Percentiles rank a stretch among this genome's conserved stretches.
These are phyloP conservation scores for Colletotrichum truncatum DNA, from an alignment of 2,329 filamentous ascomycete genomes.

Conservation along the genomic window DNA sequence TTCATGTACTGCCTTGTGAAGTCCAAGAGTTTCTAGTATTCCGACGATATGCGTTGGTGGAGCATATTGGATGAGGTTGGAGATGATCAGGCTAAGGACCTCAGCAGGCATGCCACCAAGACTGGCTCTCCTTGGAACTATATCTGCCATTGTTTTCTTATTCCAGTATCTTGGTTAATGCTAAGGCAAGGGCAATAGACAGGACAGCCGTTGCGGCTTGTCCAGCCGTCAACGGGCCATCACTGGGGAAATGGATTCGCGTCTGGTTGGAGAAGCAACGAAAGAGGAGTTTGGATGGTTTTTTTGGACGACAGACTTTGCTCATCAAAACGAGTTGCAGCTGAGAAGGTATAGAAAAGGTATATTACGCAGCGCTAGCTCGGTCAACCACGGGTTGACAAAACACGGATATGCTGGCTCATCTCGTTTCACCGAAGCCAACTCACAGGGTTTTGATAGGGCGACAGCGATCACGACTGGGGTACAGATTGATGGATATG, in stretches of 20 bases:
- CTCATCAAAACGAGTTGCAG: background rate
- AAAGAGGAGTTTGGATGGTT: background rate
- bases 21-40: background rate
- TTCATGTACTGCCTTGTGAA: too few relatives aligned
- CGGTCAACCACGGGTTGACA: background rate
- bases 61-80: background rate
- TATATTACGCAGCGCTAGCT: background rate
- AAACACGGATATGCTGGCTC: constrained; percentile 5
- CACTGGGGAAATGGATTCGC: background rate
- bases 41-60: background rate
- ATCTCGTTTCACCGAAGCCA: constrained; percentile 14
- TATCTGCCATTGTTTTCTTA: background rate
- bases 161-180: background rate
- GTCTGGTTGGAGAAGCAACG: background rate
- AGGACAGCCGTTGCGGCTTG: too few relatives aligned
- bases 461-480: constrained; percentile 9
- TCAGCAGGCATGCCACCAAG: background rate
- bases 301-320: background rate
- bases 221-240: background rate
- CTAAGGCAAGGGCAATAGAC: background rate
- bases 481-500: background rate
- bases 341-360: background rate
- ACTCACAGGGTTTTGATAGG: constrained; percentile 23
- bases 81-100: background rate
- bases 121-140: background rate